A percentile compares a stretch with the other conserved stretches of the same genome.
Conservation (phyloP, 495 filamentous ascomycete species). For the Mycothermus thermophilus region DNA sequence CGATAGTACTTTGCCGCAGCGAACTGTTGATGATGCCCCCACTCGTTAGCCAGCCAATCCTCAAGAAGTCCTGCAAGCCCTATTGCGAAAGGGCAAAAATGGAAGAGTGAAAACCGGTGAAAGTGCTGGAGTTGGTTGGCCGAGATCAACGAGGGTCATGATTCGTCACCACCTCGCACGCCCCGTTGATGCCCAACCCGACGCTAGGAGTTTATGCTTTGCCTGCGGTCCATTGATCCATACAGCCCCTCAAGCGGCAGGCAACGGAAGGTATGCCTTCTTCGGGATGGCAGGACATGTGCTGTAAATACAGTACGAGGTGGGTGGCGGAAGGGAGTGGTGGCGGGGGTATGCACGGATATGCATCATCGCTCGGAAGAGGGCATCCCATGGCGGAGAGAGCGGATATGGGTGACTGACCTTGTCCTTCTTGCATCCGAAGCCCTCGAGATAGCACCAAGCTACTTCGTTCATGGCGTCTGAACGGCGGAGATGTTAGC, state of each 20-base stretch:
- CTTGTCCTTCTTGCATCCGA: conserved; percentile 94
- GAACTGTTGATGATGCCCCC: conserved; percentile 40
- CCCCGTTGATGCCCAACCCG: conserved; percentile 6
- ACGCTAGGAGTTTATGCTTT: no score
- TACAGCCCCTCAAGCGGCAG: no score
- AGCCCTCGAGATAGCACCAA: conserved; percentile 92
- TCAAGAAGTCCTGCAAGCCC: no score
- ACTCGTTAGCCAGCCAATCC: conserved; percentile 14
- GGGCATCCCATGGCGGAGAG: no score
- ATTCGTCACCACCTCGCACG: not conserved
- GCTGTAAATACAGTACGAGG: no score
- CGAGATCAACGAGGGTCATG: conserved; percentile 5
- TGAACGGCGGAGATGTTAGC: conserved; percentile 17
- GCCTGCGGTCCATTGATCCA: no score
- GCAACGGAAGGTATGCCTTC: no score
- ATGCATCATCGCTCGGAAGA: no score
- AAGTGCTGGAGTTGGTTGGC: not conserved
- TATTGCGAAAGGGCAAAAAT: conserved; percentile 17
- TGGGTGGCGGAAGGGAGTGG: no score
- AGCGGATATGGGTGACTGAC: no score
- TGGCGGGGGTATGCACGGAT: no score
- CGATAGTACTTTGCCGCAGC: conserved; percentile 87
- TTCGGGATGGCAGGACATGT: no score
- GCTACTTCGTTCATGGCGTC: conserved; percentile 97
- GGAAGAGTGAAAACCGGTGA: not conserved